Conservation (phyloP, 257 asterid species). For the Capsicum baccatum region DNA sequence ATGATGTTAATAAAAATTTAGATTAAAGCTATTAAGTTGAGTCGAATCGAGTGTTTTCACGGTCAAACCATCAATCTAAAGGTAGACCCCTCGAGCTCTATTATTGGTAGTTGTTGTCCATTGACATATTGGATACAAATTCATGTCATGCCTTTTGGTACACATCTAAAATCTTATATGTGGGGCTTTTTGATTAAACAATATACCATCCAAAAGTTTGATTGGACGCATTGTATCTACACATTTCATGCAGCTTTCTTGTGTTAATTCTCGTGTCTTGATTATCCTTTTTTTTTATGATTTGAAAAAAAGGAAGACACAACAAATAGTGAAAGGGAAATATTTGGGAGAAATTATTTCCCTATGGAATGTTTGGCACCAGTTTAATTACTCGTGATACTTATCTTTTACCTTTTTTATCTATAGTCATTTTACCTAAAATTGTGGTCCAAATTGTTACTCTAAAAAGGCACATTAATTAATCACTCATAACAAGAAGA, state of each 20-base stretch:
- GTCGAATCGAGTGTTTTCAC: fast-evolving
- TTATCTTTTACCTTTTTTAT: neutral
- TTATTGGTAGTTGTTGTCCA: conserved; percentile 25
- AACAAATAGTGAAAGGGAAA: neutral
- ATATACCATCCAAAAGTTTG: neutral
- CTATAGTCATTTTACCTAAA: neutral
- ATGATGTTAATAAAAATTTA: neutral
- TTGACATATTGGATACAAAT: conserved; percentile 16
- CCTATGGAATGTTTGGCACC: neutral
- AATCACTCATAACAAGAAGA: neutral
- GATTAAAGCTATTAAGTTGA: neutral
- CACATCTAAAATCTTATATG: neutral
- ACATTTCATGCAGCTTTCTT: conserved; percentile 3
- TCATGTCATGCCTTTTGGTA: neutral
- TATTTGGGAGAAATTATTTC: neutral
- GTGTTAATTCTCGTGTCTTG: neutral
- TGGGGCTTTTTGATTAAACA: conserved; percentile 27
- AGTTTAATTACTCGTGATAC: neutral
- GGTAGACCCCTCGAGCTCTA: conserved; percentile 26
- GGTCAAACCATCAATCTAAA: neutral
- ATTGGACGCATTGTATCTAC: conserved; percentile 6
- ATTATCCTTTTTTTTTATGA: neutral
- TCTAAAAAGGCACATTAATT: neutral
- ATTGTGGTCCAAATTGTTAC: neutral
- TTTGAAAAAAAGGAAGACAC: neutral